Percentiles rank a stretch among this genome's conserved stretches.
Evolutionary conservation across 441 rosid species (phyloP).

Genomic region (Euphorbia corollata): DNA sequence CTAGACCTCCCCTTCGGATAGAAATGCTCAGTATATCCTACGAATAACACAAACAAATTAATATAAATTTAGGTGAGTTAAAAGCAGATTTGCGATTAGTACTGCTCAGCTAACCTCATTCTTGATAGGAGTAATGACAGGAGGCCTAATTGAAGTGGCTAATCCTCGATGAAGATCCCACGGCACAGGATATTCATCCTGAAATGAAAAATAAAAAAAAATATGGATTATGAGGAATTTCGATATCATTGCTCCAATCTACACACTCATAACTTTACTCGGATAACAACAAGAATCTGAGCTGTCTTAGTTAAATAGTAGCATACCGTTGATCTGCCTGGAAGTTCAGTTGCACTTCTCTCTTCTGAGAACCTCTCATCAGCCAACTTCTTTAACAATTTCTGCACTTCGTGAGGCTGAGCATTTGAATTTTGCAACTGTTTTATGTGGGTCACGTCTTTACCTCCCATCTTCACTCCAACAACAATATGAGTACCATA

Average conservation of each 20-base stretch:
- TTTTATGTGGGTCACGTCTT: conserved; percentile 70
- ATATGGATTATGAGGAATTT: not conserved
- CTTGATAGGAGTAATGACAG: conserved; percentile 43
- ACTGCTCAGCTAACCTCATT: conserved; percentile 42
- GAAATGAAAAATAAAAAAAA: conserved; percentile 22
- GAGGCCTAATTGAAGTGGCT: conserved; percentile 35
- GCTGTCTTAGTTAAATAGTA: not conserved
- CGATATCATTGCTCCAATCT: conserved; percentile 4
- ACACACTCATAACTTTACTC: not conserved
- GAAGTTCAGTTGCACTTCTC: conserved; percentile 19
- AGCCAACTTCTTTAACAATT: conserved; percentile 49
- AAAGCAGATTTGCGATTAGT: conserved; percentile 2
- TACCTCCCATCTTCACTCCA: conserved; percentile 95
- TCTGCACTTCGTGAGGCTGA: conserved; percentile 56
- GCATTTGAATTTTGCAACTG: conserved; percentile 59
- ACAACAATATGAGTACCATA: conserved; percentile 82
- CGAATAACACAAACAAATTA: conserved; percentile 8
- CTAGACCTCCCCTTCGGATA: conserved; percentile 68
- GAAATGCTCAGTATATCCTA: conserved; percentile 52
- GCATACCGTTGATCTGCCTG: conserved; percentile 41
- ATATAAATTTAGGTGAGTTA: not conserved
- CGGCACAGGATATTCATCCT: conserved; percentile 39
- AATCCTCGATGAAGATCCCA: conserved; percentile 36
- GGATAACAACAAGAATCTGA: not conserved
- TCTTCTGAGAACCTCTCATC: conserved; percentile 58